Percentiles rank a stretch among this genome's conserved stretches.
Evolutionary conservation across 2,329 filamentous ascomycete genomes (phyloP).

Genomic region (Penicillium sp.): DNA sequence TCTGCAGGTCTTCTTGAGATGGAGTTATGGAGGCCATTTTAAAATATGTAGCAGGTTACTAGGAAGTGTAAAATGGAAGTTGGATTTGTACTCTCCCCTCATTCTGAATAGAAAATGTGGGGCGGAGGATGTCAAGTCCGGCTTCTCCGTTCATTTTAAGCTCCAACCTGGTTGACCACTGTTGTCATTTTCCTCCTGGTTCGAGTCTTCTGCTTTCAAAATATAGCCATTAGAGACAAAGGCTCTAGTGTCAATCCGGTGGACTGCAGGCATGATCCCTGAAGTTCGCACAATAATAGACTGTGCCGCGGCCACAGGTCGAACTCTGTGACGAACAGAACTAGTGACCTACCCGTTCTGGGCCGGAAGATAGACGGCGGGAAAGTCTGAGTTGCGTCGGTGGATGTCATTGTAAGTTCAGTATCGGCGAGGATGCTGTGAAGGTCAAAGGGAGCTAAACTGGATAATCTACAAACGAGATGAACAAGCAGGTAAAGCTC

Average conservation of each 20-base stretch:
- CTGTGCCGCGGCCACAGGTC: background rate
- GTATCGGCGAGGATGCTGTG: background rate
- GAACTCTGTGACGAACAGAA: background rate
- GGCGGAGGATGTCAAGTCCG: slow-evolving; percentile 9
- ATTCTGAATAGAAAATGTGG: slow-evolving; percentile 1
- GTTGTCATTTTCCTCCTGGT: background rate
- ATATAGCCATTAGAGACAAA: background rate
- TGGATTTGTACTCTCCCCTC: background rate
- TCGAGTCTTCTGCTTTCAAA: no score
- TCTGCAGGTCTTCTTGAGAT: slow-evolving; percentile 14
- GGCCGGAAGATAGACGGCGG: no score
- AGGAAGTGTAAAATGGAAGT: background rate
- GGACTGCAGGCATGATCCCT: background rate
- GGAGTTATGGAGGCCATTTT: slow-evolving; percentile 8
- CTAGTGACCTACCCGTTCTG: background rate
- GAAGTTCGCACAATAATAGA: background rate
- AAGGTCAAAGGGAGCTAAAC: background rate
- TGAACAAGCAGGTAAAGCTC: background rate
- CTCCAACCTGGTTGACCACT: no score
- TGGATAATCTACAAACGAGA: background rate
- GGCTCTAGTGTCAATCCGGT: background rate
- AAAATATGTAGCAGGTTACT: background rate
- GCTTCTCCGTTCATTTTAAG: background rate
- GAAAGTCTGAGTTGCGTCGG: background rate
- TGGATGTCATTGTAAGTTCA: background rate